Evolutionary conservation across 306 rosid species (phyloP).

Genomic region (Cicer cuneatum): DNA sequence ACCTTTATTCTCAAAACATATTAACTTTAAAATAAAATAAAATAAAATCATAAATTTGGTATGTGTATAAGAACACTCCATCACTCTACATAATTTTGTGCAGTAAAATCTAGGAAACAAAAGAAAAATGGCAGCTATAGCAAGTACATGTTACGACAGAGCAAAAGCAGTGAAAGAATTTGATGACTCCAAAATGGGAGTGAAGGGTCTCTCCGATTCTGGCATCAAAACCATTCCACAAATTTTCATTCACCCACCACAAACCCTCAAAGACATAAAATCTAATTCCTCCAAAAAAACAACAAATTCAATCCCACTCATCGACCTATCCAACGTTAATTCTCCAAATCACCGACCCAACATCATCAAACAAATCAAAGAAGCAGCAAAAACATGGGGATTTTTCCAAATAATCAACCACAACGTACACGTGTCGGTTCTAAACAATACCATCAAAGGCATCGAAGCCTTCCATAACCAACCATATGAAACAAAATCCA

Average conservation of each 20-base stretch:
- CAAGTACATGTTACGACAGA: conserved; percentile 29
- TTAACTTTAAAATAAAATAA: too few species aligned
- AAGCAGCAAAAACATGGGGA: conserved; percentile 54
- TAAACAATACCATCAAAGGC: conserved; percentile 39
- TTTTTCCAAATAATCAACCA: conserved; percentile 64
- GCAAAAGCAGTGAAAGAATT: conserved; percentile 51
- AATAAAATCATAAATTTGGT: too few species aligned
- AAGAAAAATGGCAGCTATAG: conserved; percentile 12
- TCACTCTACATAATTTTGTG: background rate
- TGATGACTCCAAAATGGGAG: conserved; percentile 58
- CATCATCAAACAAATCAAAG: conserved; percentile 47
- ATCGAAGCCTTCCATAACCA: conserved; percentile 54
- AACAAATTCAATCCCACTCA: conserved; percentile 27
- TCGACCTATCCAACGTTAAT: conserved; percentile 50
- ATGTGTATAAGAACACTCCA: background rate
- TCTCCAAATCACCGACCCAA: conserved; percentile 32
- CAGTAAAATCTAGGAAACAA: background rate
- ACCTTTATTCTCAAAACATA: too few species aligned
- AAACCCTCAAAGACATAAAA: conserved; percentile 45
- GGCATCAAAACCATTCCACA: conserved; percentile 56
- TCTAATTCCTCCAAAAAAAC: background rate
- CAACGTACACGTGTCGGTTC: conserved; percentile 26
- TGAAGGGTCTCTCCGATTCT: conserved; percentile 58
- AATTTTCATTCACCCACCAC: conserved; percentile 51
- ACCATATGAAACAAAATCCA: conserved; percentile 45